Evolutionary conservation across 208 protist genomes (phyloP).

Genomic region (Leptomonas pyrrhocoris): DNA sequence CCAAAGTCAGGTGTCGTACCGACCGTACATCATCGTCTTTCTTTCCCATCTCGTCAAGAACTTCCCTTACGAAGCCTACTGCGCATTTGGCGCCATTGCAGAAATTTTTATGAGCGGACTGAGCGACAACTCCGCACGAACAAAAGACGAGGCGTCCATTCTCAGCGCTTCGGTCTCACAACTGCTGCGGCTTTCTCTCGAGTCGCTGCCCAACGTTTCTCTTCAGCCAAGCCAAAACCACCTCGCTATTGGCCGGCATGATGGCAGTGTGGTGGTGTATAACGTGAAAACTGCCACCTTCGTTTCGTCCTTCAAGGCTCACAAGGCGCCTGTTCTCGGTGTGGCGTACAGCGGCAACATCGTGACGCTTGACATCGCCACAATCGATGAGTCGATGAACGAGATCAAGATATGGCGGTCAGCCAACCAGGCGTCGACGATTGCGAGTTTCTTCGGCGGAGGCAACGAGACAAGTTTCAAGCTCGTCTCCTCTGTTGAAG

Average conservation of each 20-base stretch:
- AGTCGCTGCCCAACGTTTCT: slow-evolving; percentile 70
- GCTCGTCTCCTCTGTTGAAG: slow-evolving; percentile 31
- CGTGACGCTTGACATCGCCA: slow-evolving; percentile 68
- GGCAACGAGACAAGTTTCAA: slow-evolving; percentile 31
- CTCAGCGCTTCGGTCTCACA: slow-evolving; percentile 47
- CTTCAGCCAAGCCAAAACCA: slow-evolving; percentile 74
- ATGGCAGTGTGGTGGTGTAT: slow-evolving; percentile 74
- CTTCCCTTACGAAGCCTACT: slow-evolving; percentile 30
- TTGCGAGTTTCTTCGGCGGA: slow-evolving; percentile 48
- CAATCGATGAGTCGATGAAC: slow-evolving; percentile 66
- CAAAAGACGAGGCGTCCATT: slow-evolving; percentile 36
- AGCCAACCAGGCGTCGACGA: slow-evolving; percentile 27
- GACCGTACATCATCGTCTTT: slow-evolving; percentile 38
- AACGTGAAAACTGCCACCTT: slow-evolving; percentile 63
- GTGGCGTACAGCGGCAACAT: slow-evolving; percentile 83
- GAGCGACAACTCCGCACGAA: slow-evolving; percentile 4
- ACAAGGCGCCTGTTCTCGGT: slow-evolving; percentile 51
- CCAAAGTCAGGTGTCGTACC: slow-evolving; percentile 20
- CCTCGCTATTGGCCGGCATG: slow-evolving; percentile 60
- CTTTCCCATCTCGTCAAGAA: slow-evolving; percentile 38
- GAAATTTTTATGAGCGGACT: slow-evolving; percentile 24
- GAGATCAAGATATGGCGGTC: slow-evolving; percentile 71
- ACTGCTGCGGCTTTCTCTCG: slow-evolving; percentile 47
- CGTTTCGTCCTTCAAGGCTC: slow-evolving; percentile 63
- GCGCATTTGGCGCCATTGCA: slow-evolving; percentile 26